These are phyloP conservation scores for Nepenthes gracilis DNA, from an alignment of 148 eudicot species.

Conservation along the genomic window DNA sequence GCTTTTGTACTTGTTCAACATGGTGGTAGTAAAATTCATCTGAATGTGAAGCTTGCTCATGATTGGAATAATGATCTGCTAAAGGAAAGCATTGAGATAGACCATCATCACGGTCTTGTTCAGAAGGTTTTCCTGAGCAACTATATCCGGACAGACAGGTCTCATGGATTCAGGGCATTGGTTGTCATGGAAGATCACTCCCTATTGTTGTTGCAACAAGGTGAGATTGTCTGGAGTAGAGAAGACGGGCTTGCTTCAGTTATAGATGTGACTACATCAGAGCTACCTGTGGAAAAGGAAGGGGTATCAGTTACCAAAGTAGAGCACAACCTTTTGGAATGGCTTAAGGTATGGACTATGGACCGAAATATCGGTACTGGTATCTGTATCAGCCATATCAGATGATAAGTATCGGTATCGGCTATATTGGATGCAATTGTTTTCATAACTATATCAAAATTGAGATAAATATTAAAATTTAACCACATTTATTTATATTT, in stretches of 20 bases:
- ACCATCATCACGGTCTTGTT: slow-evolving; percentile 53
- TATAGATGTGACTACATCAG: slow-evolving; percentile 79
- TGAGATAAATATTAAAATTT: no score
- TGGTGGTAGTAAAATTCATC: slow-evolving; percentile 42
- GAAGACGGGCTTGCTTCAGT: slow-evolving; percentile 97
- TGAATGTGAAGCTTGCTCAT: slow-evolving; percentile 51
- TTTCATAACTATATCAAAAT: no score
- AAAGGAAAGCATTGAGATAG: slow-evolving; percentile 65
- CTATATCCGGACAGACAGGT: slow-evolving; percentile 80
- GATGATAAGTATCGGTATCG: no score
- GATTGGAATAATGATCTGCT: slow-evolving; percentile 51
- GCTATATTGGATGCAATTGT: no score
- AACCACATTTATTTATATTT: no score
- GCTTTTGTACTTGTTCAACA: slow-evolving; percentile 79
- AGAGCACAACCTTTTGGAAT: slow-evolving; percentile 85
- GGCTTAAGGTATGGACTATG: slow-evolving; percentile 70
- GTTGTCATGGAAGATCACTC: slow-evolving; percentile 99
- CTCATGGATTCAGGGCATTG: slow-evolving; percentile 88
- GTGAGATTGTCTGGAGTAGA: slow-evolving; percentile 89
- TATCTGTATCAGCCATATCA: no score
- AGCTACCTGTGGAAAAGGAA: slow-evolving; percentile 78
- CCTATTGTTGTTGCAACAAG: slow-evolving; percentile 81
- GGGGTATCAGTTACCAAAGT: slow-evolving; percentile 98
- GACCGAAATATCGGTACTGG: no score
- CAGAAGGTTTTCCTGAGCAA: slow-evolving; percentile 76